Conservation (phyloP, 768 basidiomycete species). For the Termitomyces eurrhizus region DNA sequence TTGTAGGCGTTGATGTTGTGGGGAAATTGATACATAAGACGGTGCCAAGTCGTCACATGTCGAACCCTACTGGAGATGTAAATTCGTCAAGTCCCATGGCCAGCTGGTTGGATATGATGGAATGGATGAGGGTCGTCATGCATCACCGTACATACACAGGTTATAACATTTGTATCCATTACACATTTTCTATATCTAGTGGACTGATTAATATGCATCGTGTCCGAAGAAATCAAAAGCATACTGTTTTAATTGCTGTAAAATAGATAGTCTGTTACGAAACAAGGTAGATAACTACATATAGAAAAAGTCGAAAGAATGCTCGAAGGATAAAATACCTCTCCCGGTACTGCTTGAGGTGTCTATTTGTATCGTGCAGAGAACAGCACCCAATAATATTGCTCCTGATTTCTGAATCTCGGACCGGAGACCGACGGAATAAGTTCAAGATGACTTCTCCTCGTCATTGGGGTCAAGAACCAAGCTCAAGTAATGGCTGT, state of each 20-base stretch:
- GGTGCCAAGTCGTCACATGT: not conserved
- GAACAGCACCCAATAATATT: not conserved
- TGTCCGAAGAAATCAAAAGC: not conserved
- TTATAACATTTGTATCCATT: not conserved
- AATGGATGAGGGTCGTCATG: not conserved
- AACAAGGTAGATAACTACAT: not conserved
- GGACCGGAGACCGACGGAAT: not conserved
- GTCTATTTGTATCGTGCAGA: not conserved
- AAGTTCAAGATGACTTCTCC: not conserved
- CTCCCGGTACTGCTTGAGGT: no score
- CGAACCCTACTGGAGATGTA: not conserved
- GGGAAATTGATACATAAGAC: not conserved
- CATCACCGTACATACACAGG: not conserved
- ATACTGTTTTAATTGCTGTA: not conserved
- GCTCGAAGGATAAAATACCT: not conserved
- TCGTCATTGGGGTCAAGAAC: constrained; percentile 1
- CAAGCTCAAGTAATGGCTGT: constrained; percentile 3
- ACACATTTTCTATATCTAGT: not conserved
- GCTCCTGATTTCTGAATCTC: not conserved
- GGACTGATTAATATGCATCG: not conserved
- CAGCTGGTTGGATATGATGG: not conserved
- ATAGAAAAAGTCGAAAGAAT: not conserved
- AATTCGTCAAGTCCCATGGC: not conserved
- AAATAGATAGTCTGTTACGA: not conserved
- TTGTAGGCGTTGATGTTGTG: constrained; percentile 3